A percentile compares a stretch with the other conserved stretches of the same genome.
Conservation (phyloP, 139 green algal species). For the Chlamydomonas incerta region DNA sequence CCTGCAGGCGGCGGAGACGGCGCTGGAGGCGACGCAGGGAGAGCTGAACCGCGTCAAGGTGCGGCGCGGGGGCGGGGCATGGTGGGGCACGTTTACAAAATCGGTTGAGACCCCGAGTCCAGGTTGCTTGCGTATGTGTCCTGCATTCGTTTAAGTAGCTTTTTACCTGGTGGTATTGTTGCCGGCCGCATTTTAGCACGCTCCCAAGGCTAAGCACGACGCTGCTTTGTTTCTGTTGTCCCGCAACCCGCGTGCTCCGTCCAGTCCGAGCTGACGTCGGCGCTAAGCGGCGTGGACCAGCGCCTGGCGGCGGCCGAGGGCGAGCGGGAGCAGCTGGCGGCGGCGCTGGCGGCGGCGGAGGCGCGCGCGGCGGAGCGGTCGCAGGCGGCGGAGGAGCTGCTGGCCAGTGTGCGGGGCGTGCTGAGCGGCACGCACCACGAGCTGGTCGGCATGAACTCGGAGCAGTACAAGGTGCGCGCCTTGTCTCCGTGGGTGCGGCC, state of each 20-base stretch:
- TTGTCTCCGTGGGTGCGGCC: too few relatives aligned
- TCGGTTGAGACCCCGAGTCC: too few relatives aligned
- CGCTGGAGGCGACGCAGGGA: constrained; percentile 38
- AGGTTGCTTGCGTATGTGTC: too few relatives aligned
- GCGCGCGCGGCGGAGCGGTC: constrained; percentile 1
- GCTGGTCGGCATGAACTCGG: constrained; percentile 43
- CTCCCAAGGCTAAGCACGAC: too few relatives aligned
- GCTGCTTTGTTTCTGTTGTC: too few relatives aligned
- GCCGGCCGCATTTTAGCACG: too few relatives aligned
- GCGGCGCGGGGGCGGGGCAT: not conserved
- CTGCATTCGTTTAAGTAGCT: too few relatives aligned
- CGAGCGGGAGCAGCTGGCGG: constrained; percentile 12
- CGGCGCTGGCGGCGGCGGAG: constrained; percentile 29
- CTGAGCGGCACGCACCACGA: constrained; percentile 47
- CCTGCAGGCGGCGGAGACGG: constrained; percentile 45
- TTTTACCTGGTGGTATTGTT: too few relatives aligned
- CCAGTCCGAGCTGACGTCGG: constrained; percentile 16
- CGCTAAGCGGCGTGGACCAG: constrained; percentile 5
- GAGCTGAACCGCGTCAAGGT: constrained; percentile 22
- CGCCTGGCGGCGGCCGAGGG: constrained; percentile 17
- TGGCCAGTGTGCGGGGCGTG: constrained; percentile 30
- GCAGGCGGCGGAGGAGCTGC: constrained; percentile 11
- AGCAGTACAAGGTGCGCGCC: constrained; percentile 38
- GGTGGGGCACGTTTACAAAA: too few relatives aligned
- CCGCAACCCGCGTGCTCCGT: too few relatives aligned